These are phyloP conservation scores for Rachicladosporium sp. DNA, from an alignment of 2,329 filamentous ascomycete genomes.

Conservation along the genomic window DNA sequence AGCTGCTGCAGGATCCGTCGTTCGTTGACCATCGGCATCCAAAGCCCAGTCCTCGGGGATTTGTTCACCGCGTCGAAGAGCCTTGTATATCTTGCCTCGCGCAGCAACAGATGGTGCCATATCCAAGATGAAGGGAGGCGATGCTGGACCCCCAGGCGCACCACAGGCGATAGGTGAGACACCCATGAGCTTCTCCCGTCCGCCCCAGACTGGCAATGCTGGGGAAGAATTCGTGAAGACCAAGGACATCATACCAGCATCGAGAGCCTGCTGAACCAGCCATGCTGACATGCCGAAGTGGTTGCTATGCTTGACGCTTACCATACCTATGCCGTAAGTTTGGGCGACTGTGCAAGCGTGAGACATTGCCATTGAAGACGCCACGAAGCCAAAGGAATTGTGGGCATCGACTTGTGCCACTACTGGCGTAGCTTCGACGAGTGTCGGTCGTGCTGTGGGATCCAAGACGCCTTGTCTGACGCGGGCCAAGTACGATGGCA, in stretches of 20 bases:
- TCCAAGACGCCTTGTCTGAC: conserved; percentile 59
- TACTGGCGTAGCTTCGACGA: conserved; percentile 54
- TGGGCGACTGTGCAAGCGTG: conserved; percentile 55
- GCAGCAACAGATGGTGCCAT: conserved; percentile 61
- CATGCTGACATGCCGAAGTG: conserved; percentile 78
- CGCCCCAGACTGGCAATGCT: conserved; percentile 60
- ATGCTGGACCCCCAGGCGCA: conserved; percentile 48
- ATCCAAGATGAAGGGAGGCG: conserved; percentile 57
- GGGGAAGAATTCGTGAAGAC: conserved; percentile 53
- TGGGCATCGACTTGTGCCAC: conserved; percentile 55
- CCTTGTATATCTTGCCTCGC: conserved; percentile 62
- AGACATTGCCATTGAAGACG: conserved; percentile 53
- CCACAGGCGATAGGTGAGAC: conserved; percentile 66
- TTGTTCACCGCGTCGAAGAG: conserved; percentile 51
- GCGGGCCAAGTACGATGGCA: conserved; percentile 65
- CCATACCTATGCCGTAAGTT: conserved; percentile 60
- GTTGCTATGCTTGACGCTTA: conserved; percentile 62
- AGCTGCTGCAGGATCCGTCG: conserved; percentile 52
- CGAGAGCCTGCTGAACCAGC: conserved; percentile 65
- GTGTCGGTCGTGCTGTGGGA: conserved; percentile 43
- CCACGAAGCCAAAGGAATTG: conserved; percentile 66
- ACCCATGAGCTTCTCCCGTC: conserved; percentile 55
- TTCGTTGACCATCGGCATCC: conserved; percentile 48
- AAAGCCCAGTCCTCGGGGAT: conserved; percentile 66
- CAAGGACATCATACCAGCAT: conserved; percentile 51